phyloP scores from a whole-genome alignment of 352 stramenopile species.

The Aphanomyces invadans region DNA sequence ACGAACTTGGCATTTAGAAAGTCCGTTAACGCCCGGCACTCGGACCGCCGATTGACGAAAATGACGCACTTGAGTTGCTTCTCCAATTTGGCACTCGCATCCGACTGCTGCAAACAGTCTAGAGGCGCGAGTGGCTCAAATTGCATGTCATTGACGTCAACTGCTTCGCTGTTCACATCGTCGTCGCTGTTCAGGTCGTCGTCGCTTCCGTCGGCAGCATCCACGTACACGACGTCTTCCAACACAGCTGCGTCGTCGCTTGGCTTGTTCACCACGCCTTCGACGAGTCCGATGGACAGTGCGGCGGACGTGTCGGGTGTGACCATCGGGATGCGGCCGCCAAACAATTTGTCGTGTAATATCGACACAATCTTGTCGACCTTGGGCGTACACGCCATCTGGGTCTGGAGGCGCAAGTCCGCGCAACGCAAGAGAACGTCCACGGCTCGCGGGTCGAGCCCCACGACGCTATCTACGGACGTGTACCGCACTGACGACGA shows the following conservation, averaged over 20 bases:
- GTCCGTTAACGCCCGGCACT: constrained; percentile 70
- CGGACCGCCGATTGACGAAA: constrained; percentile 74
- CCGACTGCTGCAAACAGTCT: constrained; percentile 2
- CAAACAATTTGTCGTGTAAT: constrained; percentile 32
- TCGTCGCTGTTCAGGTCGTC: constrained; percentile 21
- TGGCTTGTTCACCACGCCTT: not conserved
- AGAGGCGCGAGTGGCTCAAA: not conserved
- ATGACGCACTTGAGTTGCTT: constrained; percentile 40
- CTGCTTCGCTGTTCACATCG: not conserved
- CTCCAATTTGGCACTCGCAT: not conserved
- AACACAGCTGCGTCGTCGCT: not conserved
- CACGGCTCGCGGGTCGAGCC: constrained; percentile 45
- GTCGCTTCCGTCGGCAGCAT: constrained; percentile 26
- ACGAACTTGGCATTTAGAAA: constrained; percentile 65
- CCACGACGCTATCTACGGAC: constrained; percentile 48
- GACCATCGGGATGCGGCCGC: not conserved
- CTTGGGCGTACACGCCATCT: constrained; percentile 46
- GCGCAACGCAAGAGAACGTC: constrained; percentile 40
- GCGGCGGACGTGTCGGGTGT: not conserved
- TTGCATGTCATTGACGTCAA: not conserved
- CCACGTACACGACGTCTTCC: constrained; percentile 16
- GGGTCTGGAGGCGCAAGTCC: constrained; percentile 35
- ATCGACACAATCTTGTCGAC: constrained; percentile 53
- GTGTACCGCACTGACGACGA: constrained; percentile 43
- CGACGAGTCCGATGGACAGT: no score